phyloP scores from a whole-genome alignment of 2,329 filamentous ascomycete genomes.

The Aureobasidium sp. region DNA sequence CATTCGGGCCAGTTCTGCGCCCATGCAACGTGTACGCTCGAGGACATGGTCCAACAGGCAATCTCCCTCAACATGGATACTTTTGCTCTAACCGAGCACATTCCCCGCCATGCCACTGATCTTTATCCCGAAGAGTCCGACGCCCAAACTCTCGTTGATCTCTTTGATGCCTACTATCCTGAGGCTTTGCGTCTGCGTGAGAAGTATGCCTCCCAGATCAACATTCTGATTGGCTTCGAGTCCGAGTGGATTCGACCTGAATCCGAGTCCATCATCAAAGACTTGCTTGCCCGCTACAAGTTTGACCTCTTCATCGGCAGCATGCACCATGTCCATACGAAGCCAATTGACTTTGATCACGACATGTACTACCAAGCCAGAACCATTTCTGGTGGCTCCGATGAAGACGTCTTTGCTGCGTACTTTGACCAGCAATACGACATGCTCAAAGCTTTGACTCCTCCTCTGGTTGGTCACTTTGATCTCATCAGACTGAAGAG shows the following conservation, averaged over 20 bases:
- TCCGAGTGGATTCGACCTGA: conserved; percentile 78
- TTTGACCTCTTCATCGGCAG: conserved; percentile 92
- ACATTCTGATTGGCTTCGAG: conserved; percentile 84
- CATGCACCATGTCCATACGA: conserved; percentile 76
- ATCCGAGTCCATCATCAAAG: conserved; percentile 51
- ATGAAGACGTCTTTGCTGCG: conserved; percentile 66
- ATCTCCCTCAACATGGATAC: conserved; percentile 70
- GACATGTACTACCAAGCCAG: conserved; percentile 59
- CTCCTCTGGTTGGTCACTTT: conserved; percentile 84
- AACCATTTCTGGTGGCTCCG: conserved; percentile 47
- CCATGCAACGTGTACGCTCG: conserved; percentile 77
- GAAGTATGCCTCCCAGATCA: conserved; percentile 62
- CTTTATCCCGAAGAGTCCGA: conserved; percentile 80
- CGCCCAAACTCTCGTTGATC: conserved; percentile 36
- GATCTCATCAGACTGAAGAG: conserved; percentile 82
- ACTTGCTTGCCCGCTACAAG: conserved; percentile 49
- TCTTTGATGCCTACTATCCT: conserved; percentile 62
- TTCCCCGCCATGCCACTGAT: conserved; percentile 72
- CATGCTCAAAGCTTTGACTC: conserved; percentile 66
- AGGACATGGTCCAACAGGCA: conserved; percentile 72
- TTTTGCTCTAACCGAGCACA: conserved; percentile 89
- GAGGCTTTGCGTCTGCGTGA: conserved; percentile 67
- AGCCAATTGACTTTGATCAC: conserved; percentile 82
- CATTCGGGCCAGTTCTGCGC: conserved; percentile 97
- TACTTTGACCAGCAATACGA: conserved; percentile 84